phyloP scores from a whole-genome alignment of 495 filamentous ascomycete species.

The Daldinia decipiens region DNA sequence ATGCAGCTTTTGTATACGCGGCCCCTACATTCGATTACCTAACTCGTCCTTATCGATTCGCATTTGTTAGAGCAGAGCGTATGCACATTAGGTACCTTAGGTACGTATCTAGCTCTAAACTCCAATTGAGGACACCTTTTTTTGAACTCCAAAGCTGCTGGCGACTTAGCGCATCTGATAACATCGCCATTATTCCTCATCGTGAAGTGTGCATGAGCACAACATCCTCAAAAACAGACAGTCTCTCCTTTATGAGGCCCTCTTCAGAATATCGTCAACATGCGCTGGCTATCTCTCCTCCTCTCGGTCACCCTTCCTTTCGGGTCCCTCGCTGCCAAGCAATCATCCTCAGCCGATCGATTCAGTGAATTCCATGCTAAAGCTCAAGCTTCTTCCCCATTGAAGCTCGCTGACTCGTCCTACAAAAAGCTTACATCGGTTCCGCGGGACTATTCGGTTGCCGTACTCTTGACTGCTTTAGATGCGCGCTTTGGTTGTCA shows the following conservation, averaged over 20 bases:
- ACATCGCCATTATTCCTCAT: constrained; percentile 12
- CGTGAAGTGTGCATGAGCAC: constrained; percentile 30
- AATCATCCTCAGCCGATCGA: constrained; percentile 57
- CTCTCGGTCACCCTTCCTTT: constrained; percentile 65
- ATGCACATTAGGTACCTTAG: background rate
- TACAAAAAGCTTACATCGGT: constrained; percentile 79
- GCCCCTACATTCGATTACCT: constrained; percentile 27
- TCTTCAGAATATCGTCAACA: constrained; percentile 48
- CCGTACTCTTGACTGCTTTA: constrained; percentile 86
- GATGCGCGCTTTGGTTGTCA: constrained; percentile 86
- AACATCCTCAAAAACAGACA: background rate
- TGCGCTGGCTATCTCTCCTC: constrained; percentile 67
- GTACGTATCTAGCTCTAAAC: constrained; percentile 16
- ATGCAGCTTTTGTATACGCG: constrained; percentile 3
- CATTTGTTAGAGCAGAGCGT: background rate
- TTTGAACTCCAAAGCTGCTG: constrained; percentile 27
- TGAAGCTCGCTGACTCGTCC: constrained; percentile 78
- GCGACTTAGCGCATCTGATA: constrained; percentile 14
- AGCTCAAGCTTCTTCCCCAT: constrained; percentile 69
- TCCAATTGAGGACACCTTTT: constrained; percentile 52
- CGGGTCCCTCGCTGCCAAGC: constrained; percentile 66
- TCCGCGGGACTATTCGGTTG: constrained; percentile 85
- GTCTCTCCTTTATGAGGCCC: constrained; percentile 11
- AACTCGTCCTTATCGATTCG: background rate
- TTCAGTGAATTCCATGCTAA: constrained; percentile 76